Percentiles rank a stretch among this genome's conserved stretches.
These are phyloP conservation scores for Pythium dissotocum DNA, from an alignment of 352 stramenopile genomes.

Conservation along the genomic window DNA sequence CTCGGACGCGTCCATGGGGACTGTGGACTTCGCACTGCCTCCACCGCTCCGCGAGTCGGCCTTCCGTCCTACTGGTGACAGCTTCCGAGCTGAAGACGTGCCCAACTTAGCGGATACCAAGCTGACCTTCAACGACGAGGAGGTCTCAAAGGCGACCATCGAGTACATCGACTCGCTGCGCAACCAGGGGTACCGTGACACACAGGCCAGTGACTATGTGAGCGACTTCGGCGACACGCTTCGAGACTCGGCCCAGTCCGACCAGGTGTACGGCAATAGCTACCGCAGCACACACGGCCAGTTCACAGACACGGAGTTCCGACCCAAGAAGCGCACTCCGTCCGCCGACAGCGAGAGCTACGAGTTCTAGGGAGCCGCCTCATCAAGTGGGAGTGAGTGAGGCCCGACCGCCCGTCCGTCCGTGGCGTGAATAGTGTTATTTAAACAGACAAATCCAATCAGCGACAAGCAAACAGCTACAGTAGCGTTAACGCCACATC, in stretches of 20 bases:
- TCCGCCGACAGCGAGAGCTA: conserved; percentile 70
- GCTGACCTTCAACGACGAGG: conserved; percentile 26
- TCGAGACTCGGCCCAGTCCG: conserved; percentile 20
- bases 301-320: conserved; percentile 29
- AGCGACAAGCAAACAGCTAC: background rate
- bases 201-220: conserved; percentile 25
- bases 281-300: conserved; percentile 23
- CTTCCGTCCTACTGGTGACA: conserved; percentile 13
- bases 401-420: background rate
- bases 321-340: conserved; percentile 32
- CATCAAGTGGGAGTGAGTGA: conserved; percentile 15
- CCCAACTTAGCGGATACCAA: conserved; percentile 21
- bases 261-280: conserved; percentile 14
- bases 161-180: conserved; percentile 28
- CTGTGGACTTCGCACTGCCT: conserved; percentile 39
- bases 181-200: conserved; percentile 22
- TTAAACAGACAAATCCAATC: conserved; percentile 21
- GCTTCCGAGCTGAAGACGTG: conserved; percentile 22
- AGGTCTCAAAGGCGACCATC: conserved; percentile 26
- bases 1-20: conserved; percentile 56
- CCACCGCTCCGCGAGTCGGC: conserved; percentile 8
- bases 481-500: background rate
- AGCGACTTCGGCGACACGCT: conserved; percentile 22
- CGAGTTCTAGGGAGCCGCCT: conserved; percentile 56
- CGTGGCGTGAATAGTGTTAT: conserved; percentile 25